Conservation (phyloP, 495 filamentous ascomycete genomes). For the Xylaria sp. region DNA sequence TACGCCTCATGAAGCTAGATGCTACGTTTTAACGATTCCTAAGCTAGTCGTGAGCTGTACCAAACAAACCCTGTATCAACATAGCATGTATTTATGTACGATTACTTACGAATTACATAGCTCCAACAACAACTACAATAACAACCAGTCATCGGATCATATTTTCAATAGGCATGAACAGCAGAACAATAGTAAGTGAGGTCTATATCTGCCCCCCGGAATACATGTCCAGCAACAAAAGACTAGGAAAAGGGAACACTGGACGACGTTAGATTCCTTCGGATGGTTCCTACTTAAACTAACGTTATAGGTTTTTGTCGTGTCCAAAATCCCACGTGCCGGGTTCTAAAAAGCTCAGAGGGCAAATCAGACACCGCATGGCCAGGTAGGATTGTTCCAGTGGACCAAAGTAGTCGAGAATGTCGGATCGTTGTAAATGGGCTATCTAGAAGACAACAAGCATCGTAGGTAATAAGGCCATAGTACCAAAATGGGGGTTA, state of each 20-base stretch:
- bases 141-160: background rate
- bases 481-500: conserved; percentile 4
- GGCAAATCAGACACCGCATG: background rate
- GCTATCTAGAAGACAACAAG: background rate
- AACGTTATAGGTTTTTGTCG: background rate
- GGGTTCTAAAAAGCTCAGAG: background rate
- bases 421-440: background rate
- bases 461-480: background rate
- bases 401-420: background rate
- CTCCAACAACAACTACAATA: no score
- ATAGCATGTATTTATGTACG: conserved; percentile 2
- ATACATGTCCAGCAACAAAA: background rate
- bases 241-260: background rate
- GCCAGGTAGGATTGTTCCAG: background rate
- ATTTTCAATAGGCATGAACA: background rate
- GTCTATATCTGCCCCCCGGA: background rate
- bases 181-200: no score
- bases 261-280: background rate
- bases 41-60: background rate
- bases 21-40: background rate
- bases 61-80: background rate
- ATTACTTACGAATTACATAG: background rate
- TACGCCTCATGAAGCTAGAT: background rate
- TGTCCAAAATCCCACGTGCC: background rate
- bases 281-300: background rate